Conservation (phyloP, 2,329 filamentous ascomycete genomes). For the Exophiala sp. region DNA sequence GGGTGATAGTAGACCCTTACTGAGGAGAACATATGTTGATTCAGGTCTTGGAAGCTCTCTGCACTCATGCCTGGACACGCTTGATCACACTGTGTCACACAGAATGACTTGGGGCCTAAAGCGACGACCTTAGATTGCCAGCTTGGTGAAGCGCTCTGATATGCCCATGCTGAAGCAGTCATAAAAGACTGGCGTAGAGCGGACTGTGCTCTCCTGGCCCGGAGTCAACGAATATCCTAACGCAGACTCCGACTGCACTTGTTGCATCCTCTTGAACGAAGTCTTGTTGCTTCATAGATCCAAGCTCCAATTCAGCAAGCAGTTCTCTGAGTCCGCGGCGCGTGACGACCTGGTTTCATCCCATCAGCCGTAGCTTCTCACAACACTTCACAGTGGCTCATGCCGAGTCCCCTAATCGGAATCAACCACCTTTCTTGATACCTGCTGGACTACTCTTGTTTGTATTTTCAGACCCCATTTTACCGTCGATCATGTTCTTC, state of each 20-base stretch:
- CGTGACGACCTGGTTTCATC: neutral
- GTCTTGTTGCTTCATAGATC: neutral
- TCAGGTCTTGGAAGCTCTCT: too few species aligned
- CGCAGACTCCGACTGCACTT: neutral
- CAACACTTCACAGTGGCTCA: neutral
- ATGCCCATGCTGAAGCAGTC: too few species aligned
- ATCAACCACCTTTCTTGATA: constrained; percentile 22
- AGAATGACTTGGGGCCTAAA: too few species aligned
- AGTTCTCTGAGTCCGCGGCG: neutral
- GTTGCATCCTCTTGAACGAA: neutral
- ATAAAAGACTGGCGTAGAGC: too few species aligned
- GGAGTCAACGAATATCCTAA: neutral
- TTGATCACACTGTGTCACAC: too few species aligned
- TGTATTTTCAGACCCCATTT: constrained; percentile 15
- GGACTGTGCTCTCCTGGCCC: too few species aligned
- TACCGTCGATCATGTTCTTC: constrained; percentile 21
- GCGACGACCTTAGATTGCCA: too few species aligned
- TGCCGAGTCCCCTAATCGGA: neutral
- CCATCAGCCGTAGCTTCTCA: neutral
- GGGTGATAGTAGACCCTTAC: too few species aligned
- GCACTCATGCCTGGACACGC: too few species aligned
- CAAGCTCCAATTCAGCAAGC: neutral
- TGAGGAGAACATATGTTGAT: too few species aligned
- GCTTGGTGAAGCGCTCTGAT: too few species aligned
- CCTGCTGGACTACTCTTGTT: constrained; percentile 10